Conservation (phyloP, 768 basidiomycete genomes). For the Leccinum olivaceopallidum region DNA sequence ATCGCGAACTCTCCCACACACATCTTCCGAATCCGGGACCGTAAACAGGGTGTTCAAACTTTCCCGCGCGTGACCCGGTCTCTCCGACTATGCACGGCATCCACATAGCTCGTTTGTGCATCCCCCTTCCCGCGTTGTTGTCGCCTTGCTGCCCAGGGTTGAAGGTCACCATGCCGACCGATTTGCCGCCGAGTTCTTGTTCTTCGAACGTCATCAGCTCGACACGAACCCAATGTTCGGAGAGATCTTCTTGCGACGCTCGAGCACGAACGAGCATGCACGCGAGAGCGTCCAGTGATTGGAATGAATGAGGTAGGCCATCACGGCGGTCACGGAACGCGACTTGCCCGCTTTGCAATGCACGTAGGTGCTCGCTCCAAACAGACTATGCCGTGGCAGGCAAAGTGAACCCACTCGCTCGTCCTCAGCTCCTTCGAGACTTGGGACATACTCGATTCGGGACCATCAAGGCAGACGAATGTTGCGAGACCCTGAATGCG, state of each 20-base stretch:
- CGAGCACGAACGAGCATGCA: constrained; percentile 90
- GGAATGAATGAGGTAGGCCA: constrained; percentile 96
- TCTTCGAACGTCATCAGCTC: constrained; percentile 98
- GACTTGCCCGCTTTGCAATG: constrained; percentile 98
- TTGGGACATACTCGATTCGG: too few relatives aligned
- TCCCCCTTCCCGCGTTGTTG: constrained; percentile 17
- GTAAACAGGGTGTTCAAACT: constrained; percentile 44
- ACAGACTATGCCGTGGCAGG: constrained; percentile 47
- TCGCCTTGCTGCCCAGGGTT: constrained; percentile 18
- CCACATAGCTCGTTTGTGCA: constrained; percentile 39
- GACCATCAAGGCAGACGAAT: too few relatives aligned
- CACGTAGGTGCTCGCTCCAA: constrained; percentile 88
- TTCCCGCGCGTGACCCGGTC: constrained; percentile 66
- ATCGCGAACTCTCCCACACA: too few relatives aligned
- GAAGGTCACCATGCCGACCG: constrained; percentile 26
- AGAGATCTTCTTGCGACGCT: constrained; percentile 90
- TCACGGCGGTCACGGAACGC: constrained; percentile 93
- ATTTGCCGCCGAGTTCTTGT: constrained; percentile 71
- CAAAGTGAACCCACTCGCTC: too few relatives aligned
- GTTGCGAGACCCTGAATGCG: too few relatives aligned
- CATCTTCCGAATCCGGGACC: constrained; percentile 14
- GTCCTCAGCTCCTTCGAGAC: too few relatives aligned
- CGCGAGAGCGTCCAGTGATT: constrained; percentile 95
- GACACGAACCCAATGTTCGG: constrained; percentile 97
- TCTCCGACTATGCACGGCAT: constrained; percentile 50